Evolutionary conservation across 768 basidiomycete genomes (phyloP).

Genomic region (Lactarius sanguifluus): DNA sequence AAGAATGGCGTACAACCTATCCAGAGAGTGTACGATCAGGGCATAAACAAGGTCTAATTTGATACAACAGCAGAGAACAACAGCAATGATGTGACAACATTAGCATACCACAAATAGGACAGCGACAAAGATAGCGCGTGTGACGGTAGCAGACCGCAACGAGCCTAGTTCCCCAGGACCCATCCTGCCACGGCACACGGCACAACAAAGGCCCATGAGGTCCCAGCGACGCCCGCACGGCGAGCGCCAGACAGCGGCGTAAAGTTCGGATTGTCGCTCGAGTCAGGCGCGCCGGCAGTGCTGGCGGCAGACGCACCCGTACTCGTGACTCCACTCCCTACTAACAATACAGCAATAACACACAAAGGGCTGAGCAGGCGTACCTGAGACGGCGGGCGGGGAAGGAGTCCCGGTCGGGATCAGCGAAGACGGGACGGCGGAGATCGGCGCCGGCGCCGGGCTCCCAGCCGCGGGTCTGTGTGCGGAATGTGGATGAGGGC

Average conservation of each 20-base stretch:
- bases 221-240: not conserved
- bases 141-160: not conserved
- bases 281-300: not conserved
- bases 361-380: not conserved
- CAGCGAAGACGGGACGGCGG: constrained; percentile 19
- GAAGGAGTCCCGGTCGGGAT: constrained; percentile 8
- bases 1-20: not conserved
- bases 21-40: not conserved
- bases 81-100: not conserved
- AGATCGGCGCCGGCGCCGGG: constrained; percentile 15
- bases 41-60: not conserved
- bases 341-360: not conserved
- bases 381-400: not conserved
- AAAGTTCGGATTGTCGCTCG: not conserved
- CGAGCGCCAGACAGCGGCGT: not conserved
- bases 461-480: constrained; percentile 9
- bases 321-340: not conserved
- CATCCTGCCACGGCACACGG: not conserved
- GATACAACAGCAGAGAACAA: not conserved
- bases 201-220: not conserved
- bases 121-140: not conserved
- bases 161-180: not conserved
- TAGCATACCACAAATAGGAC: not conserved
- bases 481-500: not conserved
- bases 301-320: not conserved